Percentiles rank a stretch among this genome's conserved stretches.
phyloP scores from a whole-genome alignment of 805 yeast species.

The Torulaspora microellipsoides region DNA sequence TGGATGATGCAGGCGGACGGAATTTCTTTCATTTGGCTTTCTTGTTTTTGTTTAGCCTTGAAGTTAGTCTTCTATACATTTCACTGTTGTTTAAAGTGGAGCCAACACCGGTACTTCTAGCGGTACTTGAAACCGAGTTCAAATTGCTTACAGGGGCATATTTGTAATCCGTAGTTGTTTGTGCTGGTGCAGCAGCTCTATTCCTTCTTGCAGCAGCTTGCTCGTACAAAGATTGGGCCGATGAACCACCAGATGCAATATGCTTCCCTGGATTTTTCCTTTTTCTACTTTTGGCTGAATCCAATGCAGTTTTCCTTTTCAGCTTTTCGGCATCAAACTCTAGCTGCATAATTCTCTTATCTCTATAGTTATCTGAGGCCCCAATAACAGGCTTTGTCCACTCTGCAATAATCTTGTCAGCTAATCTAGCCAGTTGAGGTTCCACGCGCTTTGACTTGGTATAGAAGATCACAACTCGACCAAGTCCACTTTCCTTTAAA shows the following conservation, averaged over 20 bases:
- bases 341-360: constrained; percentile 65
- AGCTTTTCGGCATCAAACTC: constrained; percentile 60
- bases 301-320: constrained; percentile 35
- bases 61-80: constrained; percentile 71
- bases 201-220: constrained; percentile 87
- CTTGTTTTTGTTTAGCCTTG: constrained; percentile 34
- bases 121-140: constrained; percentile 37
- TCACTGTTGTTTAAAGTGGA: constrained; percentile 60
- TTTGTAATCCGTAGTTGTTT: constrained; percentile 81
- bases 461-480: constrained; percentile 88
- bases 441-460: constrained; percentile 89
- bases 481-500: constrained; percentile 89
- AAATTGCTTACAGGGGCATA: constrained; percentile 80
- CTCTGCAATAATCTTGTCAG: constrained; percentile 87
- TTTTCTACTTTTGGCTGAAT: constrained; percentile 33
- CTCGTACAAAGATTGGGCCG: constrained; percentile 65
- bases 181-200: constrained; percentile 94
- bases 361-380: constrained; percentile 89
- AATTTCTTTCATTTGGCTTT: neutral
- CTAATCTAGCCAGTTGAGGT: constrained; percentile 76
- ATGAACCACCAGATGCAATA: constrained; percentile 25
- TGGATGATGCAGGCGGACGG: no score
- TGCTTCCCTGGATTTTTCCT: constrained; percentile 18
- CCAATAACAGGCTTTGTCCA: constrained; percentile 99
- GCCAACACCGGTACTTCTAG: constrained; percentile 45